Percentiles rank a stretch among this genome's conserved stretches.
Conservation (phyloP, 371 early-diverging fungal species). For the Rhizopus sp. region DNA sequence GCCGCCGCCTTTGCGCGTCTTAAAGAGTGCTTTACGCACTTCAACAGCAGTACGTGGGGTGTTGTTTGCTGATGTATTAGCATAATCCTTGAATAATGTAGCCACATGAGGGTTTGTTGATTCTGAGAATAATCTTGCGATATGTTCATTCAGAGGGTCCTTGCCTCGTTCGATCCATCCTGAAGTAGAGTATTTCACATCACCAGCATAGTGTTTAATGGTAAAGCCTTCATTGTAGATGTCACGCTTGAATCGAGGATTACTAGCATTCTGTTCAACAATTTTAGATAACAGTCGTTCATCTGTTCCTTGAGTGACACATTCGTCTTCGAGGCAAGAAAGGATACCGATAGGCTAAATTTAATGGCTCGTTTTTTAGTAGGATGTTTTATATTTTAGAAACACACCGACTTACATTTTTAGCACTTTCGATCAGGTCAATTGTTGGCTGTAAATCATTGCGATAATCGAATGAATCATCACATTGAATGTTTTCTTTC, state of each 20-base stretch:
- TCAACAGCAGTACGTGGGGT: not conserved
- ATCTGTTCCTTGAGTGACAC: slow-evolving; percentile 97
- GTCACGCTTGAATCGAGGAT: slow-evolving; percentile 77
- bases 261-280: slow-evolving; percentile 10
- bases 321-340: slow-evolving; percentile 99
- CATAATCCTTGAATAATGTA: slow-evolving; percentile 80
- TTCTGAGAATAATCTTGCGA: slow-evolving; percentile 85
- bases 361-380: not conserved
- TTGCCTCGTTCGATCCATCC: slow-evolving; percentile 99
- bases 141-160: slow-evolving; percentile 98
- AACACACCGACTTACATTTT: slow-evolving; percentile 51
- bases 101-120: slow-evolving; percentile 83
- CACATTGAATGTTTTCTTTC: slow-evolving; percentile 86
- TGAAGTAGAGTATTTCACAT: slow-evolving; percentile 93
- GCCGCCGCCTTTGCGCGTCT: slow-evolving; percentile 58
- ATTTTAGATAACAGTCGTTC: slow-evolving; percentile 96
- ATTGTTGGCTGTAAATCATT: slow-evolving; percentile 99
- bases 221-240: slow-evolving; percentile 93
- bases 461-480: slow-evolving; percentile 99
- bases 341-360: slow-evolving; percentile 96
- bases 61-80: not conserved
- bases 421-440: slow-evolving; percentile 95
- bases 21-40: not conserved
- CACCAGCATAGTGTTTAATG: slow-evolving; percentile 97
- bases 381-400: not conserved